Evolutionary conservation across 2,329 filamentous ascomycete species (phyloP).

Genomic region (Mollisiaceae sp.): DNA sequence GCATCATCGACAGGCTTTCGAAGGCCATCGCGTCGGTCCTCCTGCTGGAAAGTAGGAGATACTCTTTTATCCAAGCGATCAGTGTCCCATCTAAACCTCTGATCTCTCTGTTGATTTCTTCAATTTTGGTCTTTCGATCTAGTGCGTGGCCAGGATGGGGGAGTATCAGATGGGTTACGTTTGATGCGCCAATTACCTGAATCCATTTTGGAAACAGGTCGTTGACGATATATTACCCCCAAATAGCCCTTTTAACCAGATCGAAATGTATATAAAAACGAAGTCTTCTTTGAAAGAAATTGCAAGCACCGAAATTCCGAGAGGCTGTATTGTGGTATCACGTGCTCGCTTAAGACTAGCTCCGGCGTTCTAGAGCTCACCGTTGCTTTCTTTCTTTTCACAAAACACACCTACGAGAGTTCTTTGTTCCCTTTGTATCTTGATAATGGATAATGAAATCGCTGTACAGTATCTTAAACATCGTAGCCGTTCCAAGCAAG

Average conservation of each 20-base stretch:
- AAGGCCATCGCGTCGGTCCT: slow-evolving; percentile 16
- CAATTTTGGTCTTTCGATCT: slow-evolving; percentile 14
- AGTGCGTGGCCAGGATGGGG: slow-evolving; percentile 11
- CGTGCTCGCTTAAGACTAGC: not conserved
- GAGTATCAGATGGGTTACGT: slow-evolving; percentile 25
- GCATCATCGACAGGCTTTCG: slow-evolving; percentile 27
- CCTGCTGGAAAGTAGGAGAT: not conserved
- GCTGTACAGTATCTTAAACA: no score
- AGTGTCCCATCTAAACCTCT: not conserved
- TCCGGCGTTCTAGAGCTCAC: not conserved
- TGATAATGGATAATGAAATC: no score
- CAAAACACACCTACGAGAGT: no score
- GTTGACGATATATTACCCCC: not conserved
- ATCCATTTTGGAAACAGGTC: slow-evolving; percentile 29
- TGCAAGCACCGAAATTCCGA: not conserved
- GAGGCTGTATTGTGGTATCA: not conserved
- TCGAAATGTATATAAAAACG: not conserved
- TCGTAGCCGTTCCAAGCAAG: no score
- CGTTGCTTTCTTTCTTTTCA: not conserved
- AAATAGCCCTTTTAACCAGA: not conserved
- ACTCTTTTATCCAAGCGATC: not conserved
- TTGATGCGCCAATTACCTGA: slow-evolving; percentile 38
- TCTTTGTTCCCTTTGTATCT: no score
- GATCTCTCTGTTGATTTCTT: not conserved
- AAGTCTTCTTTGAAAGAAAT: not conserved